Conservation (phyloP, 441 rosid species). For the Mallotus japonicus region DNA sequence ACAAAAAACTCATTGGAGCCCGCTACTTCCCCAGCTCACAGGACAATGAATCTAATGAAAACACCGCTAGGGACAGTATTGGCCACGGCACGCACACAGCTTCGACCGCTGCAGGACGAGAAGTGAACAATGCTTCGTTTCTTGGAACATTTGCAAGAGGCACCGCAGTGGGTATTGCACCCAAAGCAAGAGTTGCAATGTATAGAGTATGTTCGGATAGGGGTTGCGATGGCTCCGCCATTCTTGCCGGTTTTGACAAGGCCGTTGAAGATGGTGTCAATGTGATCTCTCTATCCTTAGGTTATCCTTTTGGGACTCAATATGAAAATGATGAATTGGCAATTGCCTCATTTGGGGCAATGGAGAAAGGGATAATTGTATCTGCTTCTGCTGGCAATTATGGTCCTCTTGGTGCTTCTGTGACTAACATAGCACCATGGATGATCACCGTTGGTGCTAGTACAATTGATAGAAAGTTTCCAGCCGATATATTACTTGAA, state of each 20-base stretch:
- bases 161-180: conserved; percentile 37
- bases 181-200: conserved; percentile 35
- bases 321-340: conserved; percentile 14
- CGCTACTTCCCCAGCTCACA: conserved; percentile 11
- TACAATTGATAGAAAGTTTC: conserved; percentile 35
- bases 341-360: conserved; percentile 36
- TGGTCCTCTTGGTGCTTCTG: conserved; percentile 14
- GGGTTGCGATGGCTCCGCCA: conserved; percentile 22
- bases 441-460: conserved; percentile 39
- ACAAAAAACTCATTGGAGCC: conserved; percentile 41
- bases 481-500: conserved; percentile 28
- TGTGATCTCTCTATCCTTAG: conserved; percentile 35
- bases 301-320: neutral
- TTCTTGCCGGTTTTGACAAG: conserved; percentile 36
- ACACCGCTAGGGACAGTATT: conserved; percentile 27
- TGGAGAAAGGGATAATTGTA: conserved; percentile 36
- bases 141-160: conserved; percentile 30
- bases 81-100: conserved; percentile 46
- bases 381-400: conserved; percentile 32
- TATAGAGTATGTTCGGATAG: conserved; percentile 37
- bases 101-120: conserved; percentile 31
- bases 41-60: too few relatives aligned
- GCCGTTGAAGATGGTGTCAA: conserved; percentile 45
- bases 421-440: conserved; percentile 42
- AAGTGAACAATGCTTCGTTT: conserved; percentile 22